These are phyloP conservation scores for Leccinum subspadiceum DNA, from an alignment of 1,284 basidiomycete genomes.

Conservation along the genomic window DNA sequence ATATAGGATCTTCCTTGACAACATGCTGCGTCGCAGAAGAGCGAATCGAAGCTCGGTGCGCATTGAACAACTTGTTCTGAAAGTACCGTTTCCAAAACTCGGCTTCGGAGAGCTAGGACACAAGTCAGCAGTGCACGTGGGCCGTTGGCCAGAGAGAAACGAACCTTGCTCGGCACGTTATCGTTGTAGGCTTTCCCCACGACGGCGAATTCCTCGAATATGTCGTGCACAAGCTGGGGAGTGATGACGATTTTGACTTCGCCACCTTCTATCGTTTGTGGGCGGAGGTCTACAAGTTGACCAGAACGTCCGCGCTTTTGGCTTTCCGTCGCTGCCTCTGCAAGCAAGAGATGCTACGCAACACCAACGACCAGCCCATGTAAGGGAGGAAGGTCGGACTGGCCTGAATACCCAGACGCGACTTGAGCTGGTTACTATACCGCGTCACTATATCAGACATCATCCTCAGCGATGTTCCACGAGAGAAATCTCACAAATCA, in stretches of 20 bases:
- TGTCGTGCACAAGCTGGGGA: neutral
- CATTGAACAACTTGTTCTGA: conserved; percentile 91
- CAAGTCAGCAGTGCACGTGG: conserved; percentile 5
- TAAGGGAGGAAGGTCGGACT: conserved; percentile 37
- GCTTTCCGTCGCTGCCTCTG: conserved; percentile 50
- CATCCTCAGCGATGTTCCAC: neutral
- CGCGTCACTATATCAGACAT: conserved; percentile 13
- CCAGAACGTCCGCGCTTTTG: conserved; percentile 85
- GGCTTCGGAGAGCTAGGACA: conserved; percentile 71
- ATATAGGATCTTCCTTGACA: conserved; percentile 88
- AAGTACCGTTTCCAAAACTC: conserved; percentile 98
- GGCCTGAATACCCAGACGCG: conserved; percentile 27
- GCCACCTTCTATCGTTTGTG: conserved; percentile 74
- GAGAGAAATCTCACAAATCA: neutral
- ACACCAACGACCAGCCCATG: neutral
- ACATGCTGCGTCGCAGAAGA: conserved; percentile 82
- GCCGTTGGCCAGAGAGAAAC: neutral
- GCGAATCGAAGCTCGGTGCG: conserved; percentile 89
- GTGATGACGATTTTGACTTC: conserved; percentile 47
- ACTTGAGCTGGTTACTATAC: conserved; percentile 31
- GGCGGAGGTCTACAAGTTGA: conserved; percentile 86
- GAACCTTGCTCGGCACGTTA: neutral
- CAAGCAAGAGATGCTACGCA: neutral
- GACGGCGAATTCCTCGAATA: neutral
- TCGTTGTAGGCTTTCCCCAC: neutral